Evolutionary conservation across 129 eudicot species (phyloP), one percentile per base, ranked within the genome.

Genomic region (Saussurea involucrata): DNA sequence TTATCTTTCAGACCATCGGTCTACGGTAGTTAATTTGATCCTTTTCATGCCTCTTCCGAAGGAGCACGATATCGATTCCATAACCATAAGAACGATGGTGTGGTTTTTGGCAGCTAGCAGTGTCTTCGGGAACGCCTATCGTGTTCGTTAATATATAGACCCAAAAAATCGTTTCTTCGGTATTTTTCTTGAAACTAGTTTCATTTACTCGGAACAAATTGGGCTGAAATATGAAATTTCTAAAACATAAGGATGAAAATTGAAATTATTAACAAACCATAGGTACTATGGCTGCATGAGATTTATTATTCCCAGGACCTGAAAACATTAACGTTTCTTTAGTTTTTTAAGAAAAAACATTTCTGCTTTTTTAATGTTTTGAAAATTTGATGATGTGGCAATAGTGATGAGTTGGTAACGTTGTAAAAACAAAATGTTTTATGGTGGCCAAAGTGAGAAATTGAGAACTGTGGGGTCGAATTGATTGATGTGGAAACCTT

Each of bases 91-190:
- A 77, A 83, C 88, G 15, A 88, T 86, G 90, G 92, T 90, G 2
- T 88, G 92, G 92, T 88, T 88, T 68, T 74, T 85, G 6, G 90
- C 90, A 37, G n/a, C n/a, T n/a, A n/a, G 86, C 90, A 63, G 85
- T 88, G 44, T 85, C 92, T 71, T 88, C 90, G n/a, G 92, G 92
- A 31, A 42, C 78, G n/a, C 92, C 92, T 24, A 81, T 88, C 4
- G 88, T 86, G 8, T 88, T 88, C 29, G 71, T 88, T 65, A 88
- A 88, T 72, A 83, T 88, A 74, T 90, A 88, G 70, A 83, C 92
- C 0, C 90, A 88, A 73, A 90, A 86, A 72, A 81, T 83, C 57
- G 46, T 61, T 66, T 40, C 80, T 44, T 71, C 73, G 86, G 92
- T 88, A 85, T 53, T 1, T 36, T 53, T 76, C 55, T 28, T 66